Conservation (phyloP, 768 basidiomycete genomes). For the Lentinus brumalis region DNA sequence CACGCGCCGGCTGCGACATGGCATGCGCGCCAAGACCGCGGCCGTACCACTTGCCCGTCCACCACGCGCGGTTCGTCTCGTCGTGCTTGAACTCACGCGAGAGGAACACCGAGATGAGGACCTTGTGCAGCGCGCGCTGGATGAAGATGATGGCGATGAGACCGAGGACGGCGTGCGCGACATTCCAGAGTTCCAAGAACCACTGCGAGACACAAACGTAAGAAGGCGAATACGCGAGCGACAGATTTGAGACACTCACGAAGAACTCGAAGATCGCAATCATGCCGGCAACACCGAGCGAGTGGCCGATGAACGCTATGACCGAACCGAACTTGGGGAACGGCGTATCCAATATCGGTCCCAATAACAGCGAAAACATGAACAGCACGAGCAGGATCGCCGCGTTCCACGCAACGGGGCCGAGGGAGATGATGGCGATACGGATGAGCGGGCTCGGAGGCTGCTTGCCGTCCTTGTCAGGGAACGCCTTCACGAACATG, state of each 20-base stretch:
- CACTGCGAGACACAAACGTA: constrained; percentile 52
- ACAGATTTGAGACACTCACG: constrained; percentile 47
- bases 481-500: constrained; percentile 92
- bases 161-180: constrained; percentile 90
- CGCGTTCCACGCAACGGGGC: constrained; percentile 95
- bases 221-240: background rate
- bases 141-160: constrained; percentile 90
- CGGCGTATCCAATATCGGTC: constrained; percentile 82
- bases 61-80: constrained; percentile 98
- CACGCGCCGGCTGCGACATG: constrained; percentile 95
- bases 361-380: constrained; percentile 88
- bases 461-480: constrained; percentile 54
- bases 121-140: constrained; percentile 91
- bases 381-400: constrained; percentile 86
- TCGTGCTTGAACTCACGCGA: constrained; percentile 99
- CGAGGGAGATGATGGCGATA: constrained; percentile 89
- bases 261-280: constrained; percentile 96
- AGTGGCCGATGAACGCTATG: constrained; percentile 90
- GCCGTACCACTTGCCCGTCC: constrained; percentile 98
- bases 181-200: constrained; percentile 93
- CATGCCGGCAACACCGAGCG: constrained; percentile 81
- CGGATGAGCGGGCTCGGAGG: constrained; percentile 88
- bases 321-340: constrained; percentile 90
- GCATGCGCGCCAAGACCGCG: constrained; percentile 87
- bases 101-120: constrained; percentile 90